Evolutionary conservation across 202 grass and related monocot species (phyloP), one percentile per base, ranked within the genome.

Genomic region (Dendrocalamus latiflorus): DNA sequence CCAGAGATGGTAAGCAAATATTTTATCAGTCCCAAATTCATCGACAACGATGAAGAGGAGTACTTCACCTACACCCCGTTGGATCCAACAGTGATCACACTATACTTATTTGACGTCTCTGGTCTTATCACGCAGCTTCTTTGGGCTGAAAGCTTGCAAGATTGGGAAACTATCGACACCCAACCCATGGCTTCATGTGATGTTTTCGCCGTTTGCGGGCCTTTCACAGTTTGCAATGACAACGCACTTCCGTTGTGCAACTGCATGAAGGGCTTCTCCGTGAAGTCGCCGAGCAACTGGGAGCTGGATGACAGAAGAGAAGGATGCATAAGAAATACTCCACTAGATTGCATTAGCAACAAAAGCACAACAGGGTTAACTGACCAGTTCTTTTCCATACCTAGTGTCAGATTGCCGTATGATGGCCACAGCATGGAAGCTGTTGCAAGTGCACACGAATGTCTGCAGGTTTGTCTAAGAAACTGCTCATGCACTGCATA

Each of bases 281-380:
- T 61, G 66, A 81, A 71, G 78, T 81, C 78, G 34, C 66, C 53
- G 0, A 6, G 8, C 1, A 53, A 81, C 26, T 71, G 78, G 66
- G 39, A 71, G 4, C 65, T 71, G 8, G 53, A 47, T 2, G 41
- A 81, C 7, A 28, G 17, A 69, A 13, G 24, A 5, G 53, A 36
- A 45, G 78, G 78, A 0, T 81, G 78, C 38, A 59, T 45, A 18
- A 60, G 78, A 81, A 81, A 59, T 70, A 60, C 12, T 47, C 65
- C 53, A 34, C 39, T 81, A 59, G 66, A 71, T 20, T 70, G 78
- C 25, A 65, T 51, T 3, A 47, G 24, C 17, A 70, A 60, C 54
- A 60, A 60, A 28, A 76, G 1, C 37, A 18, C 54, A 60, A 44
- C 39, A 76, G 55, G 41, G 8, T 26, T 6, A 8, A 76, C 37